Evolutionary conservation across 306 rosid species (phyloP), one percentile per base, ranked within the genome.

Genomic region (Cyclanthera cordifolia): DNA sequence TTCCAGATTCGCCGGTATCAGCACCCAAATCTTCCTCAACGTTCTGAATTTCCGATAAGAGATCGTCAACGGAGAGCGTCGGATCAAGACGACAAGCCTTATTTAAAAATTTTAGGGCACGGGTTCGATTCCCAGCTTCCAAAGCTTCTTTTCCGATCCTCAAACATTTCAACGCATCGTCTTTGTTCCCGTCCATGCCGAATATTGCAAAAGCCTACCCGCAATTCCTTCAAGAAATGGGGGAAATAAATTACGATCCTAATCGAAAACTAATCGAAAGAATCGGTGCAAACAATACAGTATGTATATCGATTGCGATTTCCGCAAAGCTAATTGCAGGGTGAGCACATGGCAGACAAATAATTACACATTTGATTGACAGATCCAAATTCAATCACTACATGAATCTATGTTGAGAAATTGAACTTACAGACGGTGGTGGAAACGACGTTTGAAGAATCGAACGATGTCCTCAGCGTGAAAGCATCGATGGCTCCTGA

Each of bases 11-110:
- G 10, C 54, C 47, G 8, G 77, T 75, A n/a, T 73, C 74, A 2
- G 63, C 46, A 20, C 78, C 15, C n/a, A 83, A 34, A 45, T 43
- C 80, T 19, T 75, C 86, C n/a, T n/a, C n/a, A n/a, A n/a, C n/a
- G 13, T 63, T 79, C 65, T 77, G 76, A 65, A 79, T 74, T 58
- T 69, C 74, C 20, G 83, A 77, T 17, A 93, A 57, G 13, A 90
- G 87, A 77, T 90, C 99, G 69, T 79, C 94, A 4, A 90, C 77
- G 3, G 91, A 78, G 8, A 93, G 72, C 0, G 81, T 32, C 12
- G 99, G 96, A 64, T 93, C 95, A 37, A 93, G 94, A 47, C 96
- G 95, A 53, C 86, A 87, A 75, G 99, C 99, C 81, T 93, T 93
- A 10, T 72, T 30, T 4, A 88, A 56, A 67, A 93, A 93, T 73